Conservation (phyloP, 305 asterid species). For the Fraxinus platypoda region DNA sequence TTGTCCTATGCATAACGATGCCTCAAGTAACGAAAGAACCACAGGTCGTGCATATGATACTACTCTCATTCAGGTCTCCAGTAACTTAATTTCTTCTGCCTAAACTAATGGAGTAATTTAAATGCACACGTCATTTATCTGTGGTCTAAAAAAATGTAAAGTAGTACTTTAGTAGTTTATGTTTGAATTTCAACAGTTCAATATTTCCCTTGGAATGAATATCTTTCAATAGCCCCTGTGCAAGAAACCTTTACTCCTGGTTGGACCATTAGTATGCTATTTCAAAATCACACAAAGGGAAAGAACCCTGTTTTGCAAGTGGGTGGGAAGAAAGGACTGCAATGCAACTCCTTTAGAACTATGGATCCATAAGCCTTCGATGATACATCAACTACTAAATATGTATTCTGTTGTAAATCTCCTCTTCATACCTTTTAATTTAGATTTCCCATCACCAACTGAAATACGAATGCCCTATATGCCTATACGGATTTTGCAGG, state of each 20-base stretch:
- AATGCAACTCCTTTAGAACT: not conserved
- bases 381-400: not conserved
- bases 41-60: not conserved
- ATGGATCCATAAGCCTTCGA: not conserved
- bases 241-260: not conserved
- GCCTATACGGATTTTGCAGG: constrained; percentile 49
- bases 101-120: not conserved
- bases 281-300: not conserved
- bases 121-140: not conserved
- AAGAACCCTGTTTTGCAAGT: not conserved
- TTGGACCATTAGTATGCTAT: not conserved
- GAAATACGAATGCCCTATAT: constrained; percentile 22
- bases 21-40: constrained; percentile 7
- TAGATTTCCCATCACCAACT: constrained; percentile 6
- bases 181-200: not conserved
- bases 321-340: not conserved
- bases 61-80: not conserved
- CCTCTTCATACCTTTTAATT: constrained; percentile 2
- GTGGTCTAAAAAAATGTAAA: not conserved
- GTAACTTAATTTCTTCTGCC: not conserved
- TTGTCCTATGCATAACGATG: constrained; percentile 11
- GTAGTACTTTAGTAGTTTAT: not conserved
- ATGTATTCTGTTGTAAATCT: constrained; percentile 3
- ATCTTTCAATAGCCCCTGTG: not conserved
- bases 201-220: not conserved